phyloP scores from a whole-genome alignment of 2,329 filamentous ascomycete genomes.

The Pseudogymnoascus sp. region DNA sequence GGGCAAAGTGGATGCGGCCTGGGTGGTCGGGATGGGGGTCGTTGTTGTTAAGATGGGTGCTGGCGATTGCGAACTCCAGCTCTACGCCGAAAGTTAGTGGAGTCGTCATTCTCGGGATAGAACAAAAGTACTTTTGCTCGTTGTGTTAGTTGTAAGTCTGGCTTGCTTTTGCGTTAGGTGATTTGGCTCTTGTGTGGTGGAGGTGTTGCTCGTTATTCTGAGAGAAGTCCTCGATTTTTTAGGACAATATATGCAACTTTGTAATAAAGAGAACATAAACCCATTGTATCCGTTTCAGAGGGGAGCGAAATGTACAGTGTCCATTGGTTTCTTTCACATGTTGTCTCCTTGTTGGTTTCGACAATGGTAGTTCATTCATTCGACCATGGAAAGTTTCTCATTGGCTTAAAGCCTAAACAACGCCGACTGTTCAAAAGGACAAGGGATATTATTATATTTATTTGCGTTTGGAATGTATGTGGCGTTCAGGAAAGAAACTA shows the following conservation, averaged over 20 bases:
- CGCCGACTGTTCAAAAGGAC: neutral
- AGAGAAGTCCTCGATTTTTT: neutral
- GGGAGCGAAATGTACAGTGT: neutral
- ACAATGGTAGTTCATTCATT: neutral
- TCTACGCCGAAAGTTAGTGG: constrained; percentile 24
- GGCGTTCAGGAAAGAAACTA: neutral
- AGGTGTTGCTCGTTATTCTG: neutral
- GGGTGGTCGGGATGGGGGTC: neutral
- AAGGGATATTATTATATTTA: neutral
- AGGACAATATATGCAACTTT: neutral
- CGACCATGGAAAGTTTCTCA: neutral
- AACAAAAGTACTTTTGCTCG: neutral
- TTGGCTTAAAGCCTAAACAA: neutral
- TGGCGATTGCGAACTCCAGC: constrained; percentile 18
- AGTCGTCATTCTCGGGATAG: neutral
- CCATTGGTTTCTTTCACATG: neutral
- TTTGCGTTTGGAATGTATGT: neutral
- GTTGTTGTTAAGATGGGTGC: neutral
- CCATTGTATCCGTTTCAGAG: neutral
- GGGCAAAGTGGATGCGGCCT: neutral
- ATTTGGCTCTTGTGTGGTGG: neutral
- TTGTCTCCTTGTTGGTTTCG: neutral
- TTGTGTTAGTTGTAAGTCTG: neutral
- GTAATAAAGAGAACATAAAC: neutral
- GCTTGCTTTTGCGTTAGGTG: neutral